phyloP scores from a whole-genome alignment of 306 rosid genomes.

The Cicer pinnatifidum region DNA sequence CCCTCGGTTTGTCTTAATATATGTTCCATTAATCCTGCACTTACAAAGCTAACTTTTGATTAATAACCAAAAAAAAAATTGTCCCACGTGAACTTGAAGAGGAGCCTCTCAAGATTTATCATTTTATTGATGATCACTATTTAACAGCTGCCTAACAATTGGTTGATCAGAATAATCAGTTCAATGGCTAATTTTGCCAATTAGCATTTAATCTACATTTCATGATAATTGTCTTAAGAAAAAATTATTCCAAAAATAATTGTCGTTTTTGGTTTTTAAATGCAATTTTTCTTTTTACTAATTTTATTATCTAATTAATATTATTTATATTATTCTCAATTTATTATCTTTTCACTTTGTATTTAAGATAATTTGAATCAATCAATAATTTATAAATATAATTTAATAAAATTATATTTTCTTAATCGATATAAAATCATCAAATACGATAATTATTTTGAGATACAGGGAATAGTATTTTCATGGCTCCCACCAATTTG shows the following conservation, averaged over 20 bases:
- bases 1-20: slow-evolving; percentile 50
- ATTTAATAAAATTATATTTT: too few relatives aligned
- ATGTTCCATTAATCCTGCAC: slow-evolving; percentile 45
- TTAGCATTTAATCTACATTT: slow-evolving; percentile 39
- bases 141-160: slow-evolving; percentile 37
- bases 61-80: slow-evolving; percentile 42
- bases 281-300: too few relatives aligned
- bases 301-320: too few relatives aligned
- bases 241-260: too few relatives aligned
- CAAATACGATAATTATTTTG: too few relatives aligned
- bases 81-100: slow-evolving; percentile 47
- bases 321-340: too few relatives aligned
- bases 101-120: slow-evolving; percentile 44
- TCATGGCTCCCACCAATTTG: slow-evolving; percentile 55
- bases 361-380: too few relatives aligned
- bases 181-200: slow-evolving; percentile 38
- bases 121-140: slow-evolving; percentile 24
- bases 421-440: too few relatives aligned
- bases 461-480: background rate
- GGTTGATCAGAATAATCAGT: slow-evolving; percentile 41
- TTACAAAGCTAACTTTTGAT: slow-evolving; percentile 39
- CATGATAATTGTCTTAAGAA: too few relatives aligned
- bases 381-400: too few relatives aligned
- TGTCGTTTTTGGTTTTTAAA: too few relatives aligned
- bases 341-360: too few relatives aligned